Conservation (phyloP, 2,329 filamentous ascomycete genomes). For the Metarhizium humberi region DNA sequence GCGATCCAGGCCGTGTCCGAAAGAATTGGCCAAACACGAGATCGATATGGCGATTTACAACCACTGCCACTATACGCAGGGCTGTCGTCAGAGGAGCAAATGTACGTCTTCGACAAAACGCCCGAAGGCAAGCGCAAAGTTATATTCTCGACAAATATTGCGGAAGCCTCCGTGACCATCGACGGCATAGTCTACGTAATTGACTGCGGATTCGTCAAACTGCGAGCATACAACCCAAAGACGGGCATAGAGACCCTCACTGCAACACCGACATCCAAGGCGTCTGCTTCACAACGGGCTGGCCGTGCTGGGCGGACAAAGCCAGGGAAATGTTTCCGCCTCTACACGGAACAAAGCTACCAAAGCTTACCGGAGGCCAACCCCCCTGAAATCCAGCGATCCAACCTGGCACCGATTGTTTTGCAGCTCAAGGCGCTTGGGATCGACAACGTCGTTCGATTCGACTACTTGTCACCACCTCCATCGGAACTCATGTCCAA, state of each 20-base stretch:
- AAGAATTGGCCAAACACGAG: conserved; percentile 50
- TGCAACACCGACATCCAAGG: conserved; percentile 74
- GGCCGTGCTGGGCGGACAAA: conserved; percentile 83
- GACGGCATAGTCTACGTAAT: conserved; percentile 86
- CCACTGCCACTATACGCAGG: conserved; percentile 78
- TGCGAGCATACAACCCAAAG: conserved; percentile 72
- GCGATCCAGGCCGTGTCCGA: conserved; percentile 73
- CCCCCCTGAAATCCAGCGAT: conserved; percentile 83
- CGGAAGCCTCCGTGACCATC: conserved; percentile 92
- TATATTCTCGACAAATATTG: conserved; percentile 90
- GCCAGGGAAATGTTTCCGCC: conserved; percentile 85
- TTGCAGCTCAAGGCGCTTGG: conserved; percentile 91
- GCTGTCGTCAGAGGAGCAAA: conserved; percentile 81
- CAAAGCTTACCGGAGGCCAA: conserved; percentile 59
- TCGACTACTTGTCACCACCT: conserved; percentile 80
- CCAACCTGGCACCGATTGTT: conserved; percentile 79
- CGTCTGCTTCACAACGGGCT: conserved; percentile 83
- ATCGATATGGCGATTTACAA: conserved; percentile 18
- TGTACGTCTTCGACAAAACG: conserved; percentile 84
- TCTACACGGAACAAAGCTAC: conserved; percentile 76
- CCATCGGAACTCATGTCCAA: conserved; percentile 77
- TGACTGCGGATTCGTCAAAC: conserved; percentile 84
- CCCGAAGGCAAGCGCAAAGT: conserved; percentile 80
- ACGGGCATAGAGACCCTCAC: conserved; percentile 86
- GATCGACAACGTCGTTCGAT: conserved; percentile 87